A percentile compares a stretch with the other conserved stretches of the same genome.
Conservation (phyloP, 148 eudicot species). For the Nepenthes mirabilis region DNA sequence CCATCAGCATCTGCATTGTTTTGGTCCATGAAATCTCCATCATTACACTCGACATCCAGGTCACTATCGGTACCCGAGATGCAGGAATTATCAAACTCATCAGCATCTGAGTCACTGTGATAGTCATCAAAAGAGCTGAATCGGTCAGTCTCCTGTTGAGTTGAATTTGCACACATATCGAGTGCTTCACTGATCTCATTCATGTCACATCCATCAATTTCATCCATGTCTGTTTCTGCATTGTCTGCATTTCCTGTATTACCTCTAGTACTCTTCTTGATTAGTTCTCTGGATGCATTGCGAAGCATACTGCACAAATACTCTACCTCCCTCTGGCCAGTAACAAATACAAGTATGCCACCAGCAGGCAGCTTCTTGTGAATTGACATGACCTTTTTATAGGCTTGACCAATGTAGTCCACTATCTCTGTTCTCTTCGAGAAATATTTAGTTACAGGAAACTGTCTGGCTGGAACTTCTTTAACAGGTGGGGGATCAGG, state of each 20-base stretch:
- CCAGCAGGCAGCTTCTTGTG: constrained; percentile 91
- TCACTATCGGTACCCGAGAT: constrained; percentile 52
- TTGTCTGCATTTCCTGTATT: constrained; percentile 14
- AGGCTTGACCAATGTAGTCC: constrained; percentile 89
- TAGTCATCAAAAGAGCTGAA: constrained; percentile 45
- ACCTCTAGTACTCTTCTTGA: constrained; percentile 11
- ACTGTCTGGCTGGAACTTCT: constrained; percentile 58
- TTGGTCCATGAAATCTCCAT: constrained; percentile 15
- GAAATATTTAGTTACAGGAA: constrained; percentile 53
- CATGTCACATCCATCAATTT: constrained; percentile 36
- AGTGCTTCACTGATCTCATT: constrained; percentile 72
- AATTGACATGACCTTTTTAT: constrained; percentile 66
- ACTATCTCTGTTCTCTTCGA: constrained; percentile 62
- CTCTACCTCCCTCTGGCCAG: constrained; percentile 90
- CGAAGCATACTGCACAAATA: constrained; percentile 61
- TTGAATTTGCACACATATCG: constrained; percentile 29
- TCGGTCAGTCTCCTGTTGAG: constrained; percentile 34
- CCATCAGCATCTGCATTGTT: constrained; percentile 14
- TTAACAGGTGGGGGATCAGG: constrained; percentile 52
- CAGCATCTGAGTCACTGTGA: constrained; percentile 32
- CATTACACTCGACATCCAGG: constrained; percentile 32
- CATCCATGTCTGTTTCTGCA: constrained; percentile 12
- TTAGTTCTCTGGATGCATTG: constrained; percentile 53
- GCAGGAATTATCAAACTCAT: constrained; percentile 32
- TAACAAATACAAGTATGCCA: constrained; percentile 89